A percentile compares a stretch with the other conserved stretches of the same genome.
Evolutionary conservation across 768 basidiomycete genomes (phyloP).

Genomic region (Saitozyma podzolica): DNA sequence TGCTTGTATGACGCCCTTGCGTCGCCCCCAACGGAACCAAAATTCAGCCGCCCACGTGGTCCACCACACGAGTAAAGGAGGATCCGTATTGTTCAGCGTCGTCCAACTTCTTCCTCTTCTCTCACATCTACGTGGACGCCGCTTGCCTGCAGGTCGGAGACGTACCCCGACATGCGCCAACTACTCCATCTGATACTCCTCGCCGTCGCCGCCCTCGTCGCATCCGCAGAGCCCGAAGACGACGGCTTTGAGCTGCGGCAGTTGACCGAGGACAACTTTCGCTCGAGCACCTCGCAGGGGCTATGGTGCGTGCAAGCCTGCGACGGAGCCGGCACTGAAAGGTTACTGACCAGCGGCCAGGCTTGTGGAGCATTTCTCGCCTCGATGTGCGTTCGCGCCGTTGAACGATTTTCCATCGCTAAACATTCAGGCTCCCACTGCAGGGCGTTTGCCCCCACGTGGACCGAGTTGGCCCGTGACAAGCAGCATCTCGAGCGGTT

Average conservation of each 20-base stretch:
- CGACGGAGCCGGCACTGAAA: background rate
- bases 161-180: background rate
- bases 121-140: too few relatives aligned
- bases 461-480: conserved; percentile 63
- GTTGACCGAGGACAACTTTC: conserved; percentile 51
- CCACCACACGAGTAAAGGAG: background rate
- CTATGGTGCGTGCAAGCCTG: conserved; percentile 44
- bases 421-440: conserved; percentile 62
- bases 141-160: too few relatives aligned
- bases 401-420: too few relatives aligned
- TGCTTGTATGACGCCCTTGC: too few relatives aligned
- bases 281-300: conserved; percentile 36
- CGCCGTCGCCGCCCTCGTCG: conserved; percentile 12
- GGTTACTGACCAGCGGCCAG: conserved; percentile 38
- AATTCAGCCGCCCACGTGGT: background rate
- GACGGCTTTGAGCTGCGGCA: conserved; percentile 42
- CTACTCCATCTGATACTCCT: conserved; percentile 9
- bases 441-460: conserved; percentile 73
- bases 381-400: conserved; percentile 61
- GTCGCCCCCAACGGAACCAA: too few relatives aligned
- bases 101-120: too few relatives aligned
- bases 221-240: conserved; percentile 9
- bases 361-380: conserved; percentile 86
- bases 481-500: conserved; percentile 56
- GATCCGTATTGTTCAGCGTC: too few relatives aligned